Evolutionary conservation across 169 alveolate genomes (phyloP).

Genomic region (Theileria orientalis): DNA sequence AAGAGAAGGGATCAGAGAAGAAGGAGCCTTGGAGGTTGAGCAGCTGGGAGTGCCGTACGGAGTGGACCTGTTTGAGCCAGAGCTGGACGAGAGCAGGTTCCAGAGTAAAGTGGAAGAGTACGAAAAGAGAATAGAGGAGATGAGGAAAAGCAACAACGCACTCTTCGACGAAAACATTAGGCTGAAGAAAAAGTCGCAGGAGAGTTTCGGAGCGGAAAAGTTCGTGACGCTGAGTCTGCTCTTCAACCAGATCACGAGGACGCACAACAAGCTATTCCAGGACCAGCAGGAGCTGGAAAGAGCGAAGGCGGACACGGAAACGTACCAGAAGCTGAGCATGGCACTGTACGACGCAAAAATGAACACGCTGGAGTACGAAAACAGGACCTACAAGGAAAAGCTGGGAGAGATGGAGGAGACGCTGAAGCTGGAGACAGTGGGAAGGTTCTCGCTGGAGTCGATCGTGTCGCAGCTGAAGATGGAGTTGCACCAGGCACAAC

Average conservation of each 20-base stretch:
- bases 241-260: conserved; percentile 17
- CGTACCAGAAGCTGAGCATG: not conserved
- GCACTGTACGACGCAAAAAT: not conserved
- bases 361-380: conserved; percentile 33
- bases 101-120: not conserved
- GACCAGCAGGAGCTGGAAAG: conserved; percentile 4
- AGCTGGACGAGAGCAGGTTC: not conserved
- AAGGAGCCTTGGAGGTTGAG: not conserved
- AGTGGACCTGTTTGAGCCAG: conserved; percentile 11
- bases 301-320: not conserved
- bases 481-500: conserved; percentile 40
- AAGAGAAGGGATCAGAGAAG: not conserved
- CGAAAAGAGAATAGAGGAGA: conserved; percentile 6
- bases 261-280: conserved; percentile 3
- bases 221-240: conserved; percentile 15
- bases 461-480: conserved; percentile 25
- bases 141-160: not conserved
- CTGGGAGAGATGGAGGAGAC: conserved; percentile 6
- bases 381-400: conserved; percentile 31
- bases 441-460: conserved; percentile 32
- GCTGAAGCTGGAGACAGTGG: conserved; percentile 18
- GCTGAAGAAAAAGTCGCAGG: not conserved
- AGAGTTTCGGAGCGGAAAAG: conserved; percentile 14
- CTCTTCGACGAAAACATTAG: conserved; percentile 8
- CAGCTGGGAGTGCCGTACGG: too few species aligned